phyloP scores from a whole-genome alignment of 805 yeast genomes.

The Kregervanrija delftensis region DNA sequence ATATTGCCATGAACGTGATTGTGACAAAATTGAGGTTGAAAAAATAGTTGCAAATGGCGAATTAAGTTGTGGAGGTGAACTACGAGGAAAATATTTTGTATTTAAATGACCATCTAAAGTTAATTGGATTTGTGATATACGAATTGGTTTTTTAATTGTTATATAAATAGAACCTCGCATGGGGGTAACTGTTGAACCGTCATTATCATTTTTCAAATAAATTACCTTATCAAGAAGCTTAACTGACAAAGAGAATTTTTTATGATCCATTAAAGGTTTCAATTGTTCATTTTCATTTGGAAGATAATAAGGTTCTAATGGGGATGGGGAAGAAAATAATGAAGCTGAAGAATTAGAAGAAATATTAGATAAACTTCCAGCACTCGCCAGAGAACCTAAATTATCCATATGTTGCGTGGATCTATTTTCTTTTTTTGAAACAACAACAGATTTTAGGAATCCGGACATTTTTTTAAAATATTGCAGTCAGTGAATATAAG shows the following conservation, averaged over 20 bases:
- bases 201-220: conserved; percentile 7
- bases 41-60: neutral
- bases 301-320: conserved; percentile 1
- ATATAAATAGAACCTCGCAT: conserved; percentile 18
- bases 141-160: conserved; percentile 11
- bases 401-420: too few relatives aligned
- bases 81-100: conserved; percentile 2
- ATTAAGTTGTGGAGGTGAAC: conserved; percentile 1
- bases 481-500: too few relatives aligned
- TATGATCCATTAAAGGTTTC: neutral
- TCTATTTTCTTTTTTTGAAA: too few relatives aligned
- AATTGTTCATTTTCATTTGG: conserved; percentile 4
- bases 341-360: conserved; percentile 1
- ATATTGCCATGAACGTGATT: conserved; percentile 9
- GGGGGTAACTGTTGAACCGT: conserved; percentile 8
- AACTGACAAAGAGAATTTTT: conserved; percentile 3
- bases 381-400: too few relatives aligned
- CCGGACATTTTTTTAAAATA: too few relatives aligned
- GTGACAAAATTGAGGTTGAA: conserved; percentile 1
- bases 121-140: conserved; percentile 9
- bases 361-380: neutral
- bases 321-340: neutral
- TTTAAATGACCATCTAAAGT: conserved; percentile 12
- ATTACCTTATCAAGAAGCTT: conserved; percentile 9
- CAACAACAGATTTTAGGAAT: too few relatives aligned